These are phyloP conservation scores for Solanum chilense DNA, from an alignment of 257 asterid species.

Conservation along the genomic window DNA sequence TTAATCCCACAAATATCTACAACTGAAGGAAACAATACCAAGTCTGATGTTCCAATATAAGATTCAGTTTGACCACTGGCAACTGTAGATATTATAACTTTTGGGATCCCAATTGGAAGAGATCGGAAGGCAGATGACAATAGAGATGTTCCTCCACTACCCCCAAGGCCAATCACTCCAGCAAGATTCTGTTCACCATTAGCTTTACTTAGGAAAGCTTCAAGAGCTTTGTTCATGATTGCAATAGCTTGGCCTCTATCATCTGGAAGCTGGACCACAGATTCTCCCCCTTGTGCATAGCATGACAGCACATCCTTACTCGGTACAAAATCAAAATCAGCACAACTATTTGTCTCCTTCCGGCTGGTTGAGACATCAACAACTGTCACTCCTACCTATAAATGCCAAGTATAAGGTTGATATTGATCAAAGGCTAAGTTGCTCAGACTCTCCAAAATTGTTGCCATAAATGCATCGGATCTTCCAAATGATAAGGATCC, in stretches of 20 bases:
- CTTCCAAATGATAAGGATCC: background rate
- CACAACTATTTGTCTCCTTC: constrained; percentile 31
- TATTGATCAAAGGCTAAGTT: background rate
- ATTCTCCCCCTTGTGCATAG: constrained; percentile 20
- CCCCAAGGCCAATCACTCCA: constrained; percentile 92
- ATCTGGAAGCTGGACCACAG: constrained; percentile 37
- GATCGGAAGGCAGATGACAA: constrained; percentile 71
- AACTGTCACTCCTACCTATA: constrained; percentile 59
- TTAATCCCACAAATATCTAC: constrained; percentile 96
- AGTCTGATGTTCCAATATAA: constrained; percentile 91
- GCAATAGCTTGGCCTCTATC: constrained; percentile 75
- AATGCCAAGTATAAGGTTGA: background rate
- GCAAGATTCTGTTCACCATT: constrained; percentile 30
- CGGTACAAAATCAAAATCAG: constrained; percentile 56
- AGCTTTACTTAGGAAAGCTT: constrained; percentile 36
- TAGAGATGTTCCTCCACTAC: constrained; percentile 94
- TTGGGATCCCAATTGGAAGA: constrained; percentile 83
- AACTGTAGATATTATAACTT: constrained; percentile 75
- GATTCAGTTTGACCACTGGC: constrained; percentile 92
- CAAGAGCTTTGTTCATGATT: constrained; percentile 53
- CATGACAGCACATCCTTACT: constrained; percentile 55
- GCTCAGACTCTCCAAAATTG: background rate
- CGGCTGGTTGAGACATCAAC: constrained; percentile 69
- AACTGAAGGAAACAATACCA: constrained; percentile 87
- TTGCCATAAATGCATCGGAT: background rate